Percentiles rank a stretch among this genome's conserved stretches.
Evolutionary conservation across 331 rosid genomes (phyloP).

Genomic region (Acacia concinna): DNA sequence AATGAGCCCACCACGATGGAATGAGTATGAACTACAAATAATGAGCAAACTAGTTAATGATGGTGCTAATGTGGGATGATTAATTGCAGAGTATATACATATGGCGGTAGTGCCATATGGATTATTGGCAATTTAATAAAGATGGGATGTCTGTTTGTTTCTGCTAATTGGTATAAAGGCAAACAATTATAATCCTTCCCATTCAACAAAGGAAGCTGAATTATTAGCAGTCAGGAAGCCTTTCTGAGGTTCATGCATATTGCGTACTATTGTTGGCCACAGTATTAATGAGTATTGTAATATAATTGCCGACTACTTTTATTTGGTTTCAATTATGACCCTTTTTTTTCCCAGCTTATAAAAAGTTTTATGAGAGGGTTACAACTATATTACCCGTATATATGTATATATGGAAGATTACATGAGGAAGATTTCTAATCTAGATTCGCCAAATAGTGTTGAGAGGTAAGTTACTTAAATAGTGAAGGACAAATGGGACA

Average conservation of each 20-base stretch:
- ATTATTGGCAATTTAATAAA: not conserved
- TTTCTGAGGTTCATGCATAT: not conserved
- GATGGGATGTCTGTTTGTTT: not conserved
- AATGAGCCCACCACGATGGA: not conserved
- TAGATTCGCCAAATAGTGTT: not conserved
- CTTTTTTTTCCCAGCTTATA: not conserved
- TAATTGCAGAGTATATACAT: not conserved
- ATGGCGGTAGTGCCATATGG: not conserved
- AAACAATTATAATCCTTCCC: not conserved
- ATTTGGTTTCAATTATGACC: not conserved
- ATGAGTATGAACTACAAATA: not conserved
- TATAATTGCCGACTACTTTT: not conserved
- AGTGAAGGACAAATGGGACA: not conserved
- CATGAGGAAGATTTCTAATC: not conserved
- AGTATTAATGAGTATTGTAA: not conserved
- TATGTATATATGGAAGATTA: not conserved
- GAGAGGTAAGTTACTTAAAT: not conserved
- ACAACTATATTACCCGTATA: not conserved
- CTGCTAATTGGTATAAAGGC: not conserved
- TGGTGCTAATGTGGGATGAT: not conserved
- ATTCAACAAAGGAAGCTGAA: not conserved
- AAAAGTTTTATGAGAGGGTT: not conserved
- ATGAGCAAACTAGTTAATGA: not conserved
- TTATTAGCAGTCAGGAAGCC: not conserved
- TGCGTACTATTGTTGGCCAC: not conserved